Conservation (phyloP, 257 asterid species). For the Rubia yunnanensis region DNA sequence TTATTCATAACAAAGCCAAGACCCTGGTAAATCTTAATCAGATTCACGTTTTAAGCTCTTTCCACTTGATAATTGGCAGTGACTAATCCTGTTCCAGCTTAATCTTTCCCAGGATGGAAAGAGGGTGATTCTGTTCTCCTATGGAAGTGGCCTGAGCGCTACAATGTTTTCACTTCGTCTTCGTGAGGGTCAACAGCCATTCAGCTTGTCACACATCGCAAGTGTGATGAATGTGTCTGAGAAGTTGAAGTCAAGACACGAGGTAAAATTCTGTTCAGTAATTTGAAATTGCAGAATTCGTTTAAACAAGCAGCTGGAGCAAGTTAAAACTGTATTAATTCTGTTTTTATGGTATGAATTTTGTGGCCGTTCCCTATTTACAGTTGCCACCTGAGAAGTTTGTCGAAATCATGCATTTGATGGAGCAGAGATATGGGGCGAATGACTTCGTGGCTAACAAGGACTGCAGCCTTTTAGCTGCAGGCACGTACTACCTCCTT, state of each 20-base stretch:
- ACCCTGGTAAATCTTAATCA: constrained; percentile 50
- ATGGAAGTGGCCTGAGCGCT: constrained; percentile 83
- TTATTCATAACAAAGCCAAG: constrained; percentile 62
- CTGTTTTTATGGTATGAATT: too few species aligned
- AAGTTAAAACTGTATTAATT: too few species aligned
- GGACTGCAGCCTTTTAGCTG: constrained; percentile 73
- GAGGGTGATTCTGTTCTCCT: constrained; percentile 83
- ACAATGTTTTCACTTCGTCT: constrained; percentile 88
- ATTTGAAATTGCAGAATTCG: too few species aligned
- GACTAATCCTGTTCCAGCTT: not conserved
- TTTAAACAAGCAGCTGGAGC: too few species aligned
- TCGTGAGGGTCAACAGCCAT: constrained; percentile 67
- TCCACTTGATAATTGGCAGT: not conserved
- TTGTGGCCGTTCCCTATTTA: constrained; percentile 5
- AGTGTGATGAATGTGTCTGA: constrained; percentile 60
- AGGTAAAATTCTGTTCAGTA: constrained; percentile 50
- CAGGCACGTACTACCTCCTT: constrained; percentile 82
- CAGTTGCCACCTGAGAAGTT: constrained; percentile 87
- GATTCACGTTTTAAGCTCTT: not conserved
- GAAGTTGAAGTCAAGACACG: constrained; percentile 79
- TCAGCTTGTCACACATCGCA: constrained; percentile 75
- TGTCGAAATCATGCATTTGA: constrained; percentile 67
- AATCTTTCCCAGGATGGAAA: constrained; percentile 54
- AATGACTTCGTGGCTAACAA: constrained; percentile 74
- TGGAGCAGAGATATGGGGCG: constrained; percentile 96